Conservation (phyloP, 148 eudicot species). For the Oxyria digyna region DNA sequence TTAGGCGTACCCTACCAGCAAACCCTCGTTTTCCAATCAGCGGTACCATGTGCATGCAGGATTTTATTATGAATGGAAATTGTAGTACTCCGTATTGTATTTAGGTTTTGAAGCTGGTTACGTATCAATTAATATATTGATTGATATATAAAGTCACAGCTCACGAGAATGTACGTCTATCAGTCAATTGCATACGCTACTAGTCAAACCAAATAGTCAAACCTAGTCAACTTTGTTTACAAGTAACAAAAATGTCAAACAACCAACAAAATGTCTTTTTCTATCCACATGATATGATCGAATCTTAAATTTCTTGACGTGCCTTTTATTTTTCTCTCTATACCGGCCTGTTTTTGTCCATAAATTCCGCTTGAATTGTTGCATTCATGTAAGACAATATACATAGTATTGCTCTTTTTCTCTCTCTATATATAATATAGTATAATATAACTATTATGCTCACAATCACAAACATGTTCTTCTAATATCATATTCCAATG, state of each 20-base stretch:
- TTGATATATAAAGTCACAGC: background rate
- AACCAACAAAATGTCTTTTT: background rate
- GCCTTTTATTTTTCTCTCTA: background rate
- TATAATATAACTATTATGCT: background rate
- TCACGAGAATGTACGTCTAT: background rate
- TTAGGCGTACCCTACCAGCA: background rate
- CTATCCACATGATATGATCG: background rate
- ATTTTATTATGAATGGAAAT: too few relatives aligned
- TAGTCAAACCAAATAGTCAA: slow-evolving; percentile 6
- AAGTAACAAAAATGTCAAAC: background rate
- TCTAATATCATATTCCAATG: background rate
- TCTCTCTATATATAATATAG: background rate
- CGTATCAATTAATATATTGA: background rate
- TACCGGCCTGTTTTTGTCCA: background rate
- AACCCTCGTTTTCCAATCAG: background rate
- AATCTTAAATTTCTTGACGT: background rate
- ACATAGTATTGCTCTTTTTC: background rate
- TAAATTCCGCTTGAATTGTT: background rate
- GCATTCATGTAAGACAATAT: background rate
- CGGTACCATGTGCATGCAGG: background rate
- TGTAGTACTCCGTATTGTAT: too few relatives aligned
- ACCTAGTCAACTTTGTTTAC: background rate
- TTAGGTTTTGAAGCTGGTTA: too few relatives aligned
- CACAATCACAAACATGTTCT: background rate
- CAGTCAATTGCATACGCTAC: background rate